Evolutionary conservation across 2,329 filamentous ascomycete species (phyloP).

Genomic region (Sclerotinia glacialis): DNA sequence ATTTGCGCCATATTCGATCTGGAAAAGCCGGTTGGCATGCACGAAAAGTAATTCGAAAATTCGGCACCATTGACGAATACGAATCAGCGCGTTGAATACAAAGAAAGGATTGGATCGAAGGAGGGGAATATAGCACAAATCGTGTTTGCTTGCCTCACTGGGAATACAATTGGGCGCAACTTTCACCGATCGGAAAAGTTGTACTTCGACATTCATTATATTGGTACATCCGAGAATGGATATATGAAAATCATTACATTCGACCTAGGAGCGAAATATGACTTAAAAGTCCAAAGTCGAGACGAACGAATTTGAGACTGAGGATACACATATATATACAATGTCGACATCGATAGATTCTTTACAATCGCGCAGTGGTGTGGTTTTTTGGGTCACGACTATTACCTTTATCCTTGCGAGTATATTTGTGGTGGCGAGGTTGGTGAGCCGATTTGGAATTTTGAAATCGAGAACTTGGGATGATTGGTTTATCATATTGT

Average conservation of each 20-base stretch:
- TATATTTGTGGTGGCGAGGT: conserved; percentile 70
- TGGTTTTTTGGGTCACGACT: conserved; percentile 68
- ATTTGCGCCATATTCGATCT: conserved; percentile 8
- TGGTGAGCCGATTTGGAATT: conserved; percentile 70
- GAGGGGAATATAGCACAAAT: not conserved
- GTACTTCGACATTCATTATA: not conserved
- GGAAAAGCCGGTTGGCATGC: conserved; percentile 6
- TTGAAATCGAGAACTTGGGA: conserved; percentile 71
- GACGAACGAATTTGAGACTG: not conserved
- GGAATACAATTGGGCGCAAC: conserved; percentile 3
- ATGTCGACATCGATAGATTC: conserved; percentile 17
- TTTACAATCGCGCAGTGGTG: conserved; percentile 44
- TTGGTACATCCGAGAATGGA: conserved; percentile 13
- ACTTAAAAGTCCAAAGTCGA: not conserved
- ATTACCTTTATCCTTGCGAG: conserved; percentile 67
- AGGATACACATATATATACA: conserved; percentile 1
- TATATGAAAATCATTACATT: not conserved
- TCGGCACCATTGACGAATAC: conserved; percentile 1
- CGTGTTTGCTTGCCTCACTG: conserved; percentile 2
- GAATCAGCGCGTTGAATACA: not conserved
- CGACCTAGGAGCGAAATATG: not conserved
- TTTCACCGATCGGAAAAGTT: not conserved
- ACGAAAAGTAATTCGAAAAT: conserved; percentile 10
- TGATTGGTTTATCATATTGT: conserved; percentile 76
- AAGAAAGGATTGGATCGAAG: not conserved